Evolutionary conservation across 2,329 filamentous ascomycete genomes (phyloP).

Genomic region (Microdochium nivale): DNA sequence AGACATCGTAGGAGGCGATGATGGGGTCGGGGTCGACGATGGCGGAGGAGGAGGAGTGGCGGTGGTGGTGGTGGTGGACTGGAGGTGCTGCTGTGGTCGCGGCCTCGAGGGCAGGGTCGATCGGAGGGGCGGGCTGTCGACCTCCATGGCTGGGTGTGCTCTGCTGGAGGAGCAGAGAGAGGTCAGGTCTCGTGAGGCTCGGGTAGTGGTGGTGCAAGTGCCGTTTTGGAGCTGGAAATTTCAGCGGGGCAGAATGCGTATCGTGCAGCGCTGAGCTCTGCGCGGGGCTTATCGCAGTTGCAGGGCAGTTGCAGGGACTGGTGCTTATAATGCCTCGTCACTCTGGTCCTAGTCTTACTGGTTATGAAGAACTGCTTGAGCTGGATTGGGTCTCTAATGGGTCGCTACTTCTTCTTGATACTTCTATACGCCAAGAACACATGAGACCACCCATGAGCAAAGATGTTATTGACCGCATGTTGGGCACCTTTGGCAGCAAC

Average conservation of each 20-base stretch:
- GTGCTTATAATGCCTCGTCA: no score
- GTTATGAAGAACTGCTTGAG: no score
- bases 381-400: no score
- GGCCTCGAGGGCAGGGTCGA: neutral
- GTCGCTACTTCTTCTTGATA: no score
- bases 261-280: neutral
- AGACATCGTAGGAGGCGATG: slow-evolving; percentile 71
- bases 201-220: neutral
- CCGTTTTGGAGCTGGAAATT: neutral
- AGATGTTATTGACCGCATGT: slow-evolving; percentile 16
- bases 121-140: neutral
- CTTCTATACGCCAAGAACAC: no score
- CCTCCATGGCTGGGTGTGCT: neutral
- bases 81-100: neutral
- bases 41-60: slow-evolving; percentile 2
- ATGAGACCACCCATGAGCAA: slow-evolving; percentile 12
- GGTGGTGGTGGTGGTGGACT: neutral
- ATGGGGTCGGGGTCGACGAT: slow-evolving; percentile 54
- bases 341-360: no score
- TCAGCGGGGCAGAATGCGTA: neutral
- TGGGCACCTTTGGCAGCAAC: slow-evolving; percentile 17
- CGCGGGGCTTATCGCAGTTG: neutral
- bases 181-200: neutral
- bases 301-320: no score
- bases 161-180: neutral